Percentiles rank a stretch among this genome's conserved stretches.
Conservation (phyloP, 768 basidiomycete species). For the Leccinum boreale region DNA sequence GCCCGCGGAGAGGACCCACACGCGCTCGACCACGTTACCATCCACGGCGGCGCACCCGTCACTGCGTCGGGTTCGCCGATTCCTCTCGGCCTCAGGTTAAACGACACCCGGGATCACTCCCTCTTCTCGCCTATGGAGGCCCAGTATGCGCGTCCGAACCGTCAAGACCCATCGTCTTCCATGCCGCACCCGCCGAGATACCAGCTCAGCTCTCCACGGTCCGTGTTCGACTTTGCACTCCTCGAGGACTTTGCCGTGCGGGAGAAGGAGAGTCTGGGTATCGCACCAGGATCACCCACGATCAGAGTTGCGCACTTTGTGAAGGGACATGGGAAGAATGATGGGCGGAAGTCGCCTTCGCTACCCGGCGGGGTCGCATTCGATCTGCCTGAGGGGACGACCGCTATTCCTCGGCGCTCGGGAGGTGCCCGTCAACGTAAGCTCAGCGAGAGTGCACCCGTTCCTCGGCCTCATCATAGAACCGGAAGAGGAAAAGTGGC, state of each 20-base stretch:
- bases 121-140: slow-evolving; percentile 34
- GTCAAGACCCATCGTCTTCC: slow-evolving; percentile 24
- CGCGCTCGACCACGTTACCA: slow-evolving; percentile 4
- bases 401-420: slow-evolving; percentile 13
- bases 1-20: slow-evolving; percentile 34
- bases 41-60: slow-evolving; percentile 9
- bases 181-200: slow-evolving; percentile 63
- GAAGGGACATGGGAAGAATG: slow-evolving; percentile 9
- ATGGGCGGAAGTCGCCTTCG: slow-evolving; percentile 3
- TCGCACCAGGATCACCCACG: slow-evolving; percentile 38
- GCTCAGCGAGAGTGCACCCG: slow-evolving; percentile 76
- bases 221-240: slow-evolving; percentile 64
- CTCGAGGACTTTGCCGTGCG: slow-evolving; percentile 77
- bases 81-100: slow-evolving; percentile 35
- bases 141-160: slow-evolving; percentile 25
- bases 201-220: slow-evolving; percentile 54
- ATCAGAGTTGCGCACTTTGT: slow-evolving; percentile 10
- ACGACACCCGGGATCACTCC: slow-evolving; percentile 47
- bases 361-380: background rate
- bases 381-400: slow-evolving; percentile 12
- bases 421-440: slow-evolving; percentile 70
- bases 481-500: slow-evolving; percentile 82
- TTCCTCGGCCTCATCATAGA: slow-evolving; percentile 58
- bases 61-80: background rate
- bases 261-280: slow-evolving; percentile 65